These are phyloP conservation scores for Zopfochytrium polystomum DNA, from an alignment of 371 early-diverging fungal species.

Conservation along the genomic window DNA sequence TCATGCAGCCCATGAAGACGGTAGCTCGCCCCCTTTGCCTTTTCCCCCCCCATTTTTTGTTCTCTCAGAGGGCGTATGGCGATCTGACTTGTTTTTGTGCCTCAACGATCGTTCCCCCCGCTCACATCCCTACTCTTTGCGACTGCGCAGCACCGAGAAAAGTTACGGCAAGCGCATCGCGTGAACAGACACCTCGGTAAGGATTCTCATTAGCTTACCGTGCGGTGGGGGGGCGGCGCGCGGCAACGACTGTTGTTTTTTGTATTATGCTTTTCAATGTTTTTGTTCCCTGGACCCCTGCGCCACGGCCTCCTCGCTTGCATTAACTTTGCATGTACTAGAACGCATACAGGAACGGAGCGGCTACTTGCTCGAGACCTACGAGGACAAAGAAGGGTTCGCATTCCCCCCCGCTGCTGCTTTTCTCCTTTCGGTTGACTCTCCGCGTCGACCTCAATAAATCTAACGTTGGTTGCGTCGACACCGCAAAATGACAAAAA, in stretches of 20 bases:
- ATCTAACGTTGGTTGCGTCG: too few species aligned
- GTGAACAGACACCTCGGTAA: slow-evolving; percentile 62
- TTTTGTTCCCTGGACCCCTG: neutral
- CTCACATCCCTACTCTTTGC: slow-evolving; percentile 21
- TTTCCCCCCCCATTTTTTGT: neutral
- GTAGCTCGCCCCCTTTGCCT: slow-evolving; percentile 32
- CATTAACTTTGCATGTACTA: neutral
- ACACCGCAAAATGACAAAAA: neutral
- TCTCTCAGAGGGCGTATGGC: neutral
- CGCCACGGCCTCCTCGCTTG: neutral
- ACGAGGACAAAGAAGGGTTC: slow-evolving; percentile 75
- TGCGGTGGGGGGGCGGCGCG: too few species aligned
- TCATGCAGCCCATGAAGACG: slow-evolving; percentile 68
- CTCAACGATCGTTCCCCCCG: slow-evolving; percentile 9
- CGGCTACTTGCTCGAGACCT: slow-evolving; percentile 58
- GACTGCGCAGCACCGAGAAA: slow-evolving; percentile 76
- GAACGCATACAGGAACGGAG: slow-evolving; percentile 70
- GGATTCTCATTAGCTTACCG: too few species aligned
- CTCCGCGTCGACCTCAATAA: neutral
- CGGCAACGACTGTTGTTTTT: too few species aligned
- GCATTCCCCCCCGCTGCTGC: neutral
- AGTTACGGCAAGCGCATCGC: slow-evolving; percentile 77
- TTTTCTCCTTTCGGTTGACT: neutral
- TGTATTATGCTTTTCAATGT: neutral
- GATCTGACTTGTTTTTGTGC: neutral